Base-by-base conservation (phyloP, 768 basidiomycete genomes). In the Phanerodontia chrysosporium region DNA sequence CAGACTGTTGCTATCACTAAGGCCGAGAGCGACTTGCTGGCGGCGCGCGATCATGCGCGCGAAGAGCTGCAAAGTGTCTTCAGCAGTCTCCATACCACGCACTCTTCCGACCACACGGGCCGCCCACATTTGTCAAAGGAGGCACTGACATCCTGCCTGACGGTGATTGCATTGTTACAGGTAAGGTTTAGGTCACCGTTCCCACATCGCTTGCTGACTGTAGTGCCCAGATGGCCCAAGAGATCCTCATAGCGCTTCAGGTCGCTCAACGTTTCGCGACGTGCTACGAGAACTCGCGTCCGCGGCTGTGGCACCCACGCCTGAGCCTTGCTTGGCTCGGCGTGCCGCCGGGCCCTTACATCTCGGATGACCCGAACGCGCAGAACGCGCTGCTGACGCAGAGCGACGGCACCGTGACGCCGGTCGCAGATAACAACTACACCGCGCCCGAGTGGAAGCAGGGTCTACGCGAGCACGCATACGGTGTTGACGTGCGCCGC, bases 91-190 rank as follows among this genome's bases (percentile, higher is more conserved):
- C 65, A 74, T 35, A 62, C 67, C 36, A 66, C 70, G 51, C 66
- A 69, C 52, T 61, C 59, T 4, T 60, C 58, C 24, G 59, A 44
- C n/a, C 65, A 65, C 8, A 64, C 7, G 52, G 16, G 59, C 21
- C 45, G 58, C 2, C 54, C 69, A 7, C 66, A 63, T 8, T 55
- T 74, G 25, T 67, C 71, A 27, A 64, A 63, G 48, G 71, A 74
- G 48, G 65, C 71, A 1, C 70, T 69, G 25, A 72, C 76, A 44
- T 64, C 74, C 35, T 76, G 75, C 59, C 68, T 76, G 16, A 75
- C 76, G 48, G 72, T 76, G 63, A 76, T 77, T 28, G 78, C 78
- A 2, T 61, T 79, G 27, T 64, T 80, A n/a, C 78, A 80, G 74
- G 78, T 78, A 58, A 44, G 67, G 44, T n/a, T n/a, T 7, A 25